Evolutionary conservation across 1,284 basidiomycete genomes (phyloP), one percentile per base, ranked within the genome.

Genomic region (Ganoderma meredithae): DNA sequence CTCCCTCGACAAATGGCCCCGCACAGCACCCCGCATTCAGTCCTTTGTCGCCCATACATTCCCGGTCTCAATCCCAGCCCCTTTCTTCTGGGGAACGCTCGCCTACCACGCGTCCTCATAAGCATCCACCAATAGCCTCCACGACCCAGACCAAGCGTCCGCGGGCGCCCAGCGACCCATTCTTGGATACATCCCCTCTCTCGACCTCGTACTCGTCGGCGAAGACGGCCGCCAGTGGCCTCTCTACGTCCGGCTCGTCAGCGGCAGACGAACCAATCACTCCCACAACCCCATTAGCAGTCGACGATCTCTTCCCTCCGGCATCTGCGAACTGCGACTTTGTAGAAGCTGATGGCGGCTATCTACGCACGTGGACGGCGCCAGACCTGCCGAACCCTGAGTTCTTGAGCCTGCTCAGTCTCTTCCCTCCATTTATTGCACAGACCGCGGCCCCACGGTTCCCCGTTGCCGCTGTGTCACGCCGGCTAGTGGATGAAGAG

Each of bases 141-240:
- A 80, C 79, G 68, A 80, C 84, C 60, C 82, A 83, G 68, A 82
- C 85, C 63, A 90, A 88, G 76, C 90, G 91, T 71, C 82, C 87
- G 12, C 85, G 91, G 71, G 91, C 91, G 64, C 87, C 92, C 13
- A 92, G 90, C 73, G 92, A 94, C 77, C 92, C 92, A 68, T 94
- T 94, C 79, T 79, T 91, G 70, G 92, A 94, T 75, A 89, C 90
- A 61, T 88, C 90, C 19, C 68, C 83, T 19, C 81, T 85, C 68
- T 88, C 89, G 66, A 84, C 85, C 59, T 89, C 90, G n/a, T 85
- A 83, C 66, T 85, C 86, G 10, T 87, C 88, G 41, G 81, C 83
- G 66, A 83, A 82, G 68, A 81, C 83, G 27, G 75, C 81, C 25
- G 59, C 61, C 22, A 67, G 65, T 60, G 62, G 52, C 74, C 72